phyloP scores from a whole-genome alignment of 306 rosid genomes.

The Heteromeles arbutifolia region DNA sequence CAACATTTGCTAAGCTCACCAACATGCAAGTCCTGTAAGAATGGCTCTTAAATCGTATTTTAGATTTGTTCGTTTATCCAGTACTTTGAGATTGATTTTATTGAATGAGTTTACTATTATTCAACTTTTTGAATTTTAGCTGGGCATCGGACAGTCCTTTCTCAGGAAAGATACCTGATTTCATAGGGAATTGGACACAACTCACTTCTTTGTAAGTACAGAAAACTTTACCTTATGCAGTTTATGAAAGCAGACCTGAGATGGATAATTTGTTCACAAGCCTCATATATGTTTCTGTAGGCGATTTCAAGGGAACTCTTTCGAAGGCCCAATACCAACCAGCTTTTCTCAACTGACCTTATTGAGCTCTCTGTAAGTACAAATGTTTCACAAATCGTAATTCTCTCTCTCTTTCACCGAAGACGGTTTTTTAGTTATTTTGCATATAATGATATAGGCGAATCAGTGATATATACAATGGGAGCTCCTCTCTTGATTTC shows the following conservation, averaged over 20 bases:
- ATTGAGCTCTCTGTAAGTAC: constrained; percentile 11
- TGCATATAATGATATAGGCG: constrained; percentile 7
- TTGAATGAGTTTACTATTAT: background rate
- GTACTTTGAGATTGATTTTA: background rate
- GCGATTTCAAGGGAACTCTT: constrained; percentile 22
- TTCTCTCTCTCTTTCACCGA: background rate
- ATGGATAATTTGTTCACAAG: background rate
- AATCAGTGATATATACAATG: constrained; percentile 26
- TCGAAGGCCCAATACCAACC: constrained; percentile 32
- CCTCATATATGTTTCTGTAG: background rate
- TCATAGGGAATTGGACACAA: constrained; percentile 25
- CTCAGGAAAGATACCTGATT: constrained; percentile 20
- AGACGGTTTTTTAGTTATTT: background rate
- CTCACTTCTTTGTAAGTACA: constrained; percentile 10
- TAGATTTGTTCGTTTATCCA: background rate
- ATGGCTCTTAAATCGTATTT: background rate
- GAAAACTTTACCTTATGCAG: background rate
- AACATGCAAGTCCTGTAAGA: constrained; percentile 14
- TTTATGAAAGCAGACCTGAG: background rate
- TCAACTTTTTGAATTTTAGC: background rate
- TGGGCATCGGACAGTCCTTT: constrained; percentile 14
- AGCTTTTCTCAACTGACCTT: constrained; percentile 16
- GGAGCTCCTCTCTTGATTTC: constrained; percentile 26
- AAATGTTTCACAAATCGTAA: background rate
- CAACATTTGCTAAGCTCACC: constrained; percentile 15